These are phyloP conservation scores for Saxispiralis lemnorum DNA, from an alignment of 495 filamentous ascomycete species.

Conservation along the genomic window DNA sequence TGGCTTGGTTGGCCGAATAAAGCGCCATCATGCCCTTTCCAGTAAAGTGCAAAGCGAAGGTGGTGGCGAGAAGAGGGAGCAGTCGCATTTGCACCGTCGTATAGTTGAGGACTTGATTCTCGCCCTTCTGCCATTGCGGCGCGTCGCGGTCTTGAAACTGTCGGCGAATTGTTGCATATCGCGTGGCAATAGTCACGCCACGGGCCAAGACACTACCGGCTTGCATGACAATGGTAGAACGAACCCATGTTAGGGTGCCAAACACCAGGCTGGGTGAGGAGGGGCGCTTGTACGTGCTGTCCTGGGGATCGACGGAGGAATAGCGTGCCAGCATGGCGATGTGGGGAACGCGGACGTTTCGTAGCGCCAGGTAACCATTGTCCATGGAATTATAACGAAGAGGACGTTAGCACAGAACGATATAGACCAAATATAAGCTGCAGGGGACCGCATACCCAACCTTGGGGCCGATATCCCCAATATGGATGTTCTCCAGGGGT, in stretches of 20 bases:
- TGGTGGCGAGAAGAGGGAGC: conserved; percentile 50
- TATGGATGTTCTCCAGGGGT: conserved; percentile 48
- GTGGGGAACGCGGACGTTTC: conserved; percentile 51
- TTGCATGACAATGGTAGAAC: conserved; percentile 51
- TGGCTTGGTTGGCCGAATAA: conserved; percentile 47
- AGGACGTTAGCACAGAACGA: not conserved
- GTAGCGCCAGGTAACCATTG: conserved; percentile 58
- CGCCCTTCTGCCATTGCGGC: conserved; percentile 31
- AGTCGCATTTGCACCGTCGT: conserved; percentile 59
- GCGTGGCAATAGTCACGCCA: conserved; percentile 55
- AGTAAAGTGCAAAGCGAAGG: conserved; percentile 59
- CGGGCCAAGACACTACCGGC: conserved; percentile 50
- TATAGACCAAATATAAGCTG: not conserved
- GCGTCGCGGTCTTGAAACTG: conserved; percentile 59
- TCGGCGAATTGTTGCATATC: conserved; percentile 48
- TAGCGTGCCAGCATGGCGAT: conserved; percentile 51
- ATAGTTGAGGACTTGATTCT: conserved; percentile 58
- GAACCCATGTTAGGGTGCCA: conserved; percentile 56
- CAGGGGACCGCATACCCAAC: conserved; percentile 36
- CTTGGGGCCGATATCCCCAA: conserved; percentile 46
- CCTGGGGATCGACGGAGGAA: conserved; percentile 41
- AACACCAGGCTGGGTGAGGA: conserved; percentile 48
- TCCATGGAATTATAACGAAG: conserved; percentile 41
- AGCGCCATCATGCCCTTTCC: conserved; percentile 49
- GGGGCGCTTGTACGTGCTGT: conserved; percentile 44